These are phyloP conservation scores for Rhizopogon vinicolor DNA, from an alignment of 768 basidiomycete species.

Conservation along the genomic window DNA sequence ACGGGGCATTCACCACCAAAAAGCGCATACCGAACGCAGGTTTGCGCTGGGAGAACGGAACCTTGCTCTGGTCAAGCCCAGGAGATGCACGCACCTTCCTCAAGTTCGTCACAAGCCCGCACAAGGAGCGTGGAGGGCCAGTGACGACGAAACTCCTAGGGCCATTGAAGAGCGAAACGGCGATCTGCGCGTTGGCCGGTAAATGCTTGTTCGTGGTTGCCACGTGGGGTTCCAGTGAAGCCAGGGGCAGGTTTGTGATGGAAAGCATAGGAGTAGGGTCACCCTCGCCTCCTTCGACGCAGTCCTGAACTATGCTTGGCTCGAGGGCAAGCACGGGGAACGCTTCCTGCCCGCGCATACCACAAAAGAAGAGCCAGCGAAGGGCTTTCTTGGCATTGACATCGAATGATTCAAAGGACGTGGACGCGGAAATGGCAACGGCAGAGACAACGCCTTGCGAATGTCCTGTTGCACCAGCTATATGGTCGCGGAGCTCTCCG, in stretches of 20 bases:
- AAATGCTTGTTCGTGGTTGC: slow-evolving; percentile 86
- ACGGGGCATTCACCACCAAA: slow-evolving; percentile 93
- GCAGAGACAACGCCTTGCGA: slow-evolving; percentile 97
- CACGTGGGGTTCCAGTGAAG: slow-evolving; percentile 78
- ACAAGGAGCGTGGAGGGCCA: slow-evolving; percentile 86
- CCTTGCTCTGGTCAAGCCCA: slow-evolving; percentile 91
- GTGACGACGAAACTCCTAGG: slow-evolving; percentile 89
- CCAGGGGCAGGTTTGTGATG: slow-evolving; percentile 74
- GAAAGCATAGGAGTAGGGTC: slow-evolving; percentile 91
- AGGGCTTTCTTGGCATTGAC: slow-evolving; percentile 79
- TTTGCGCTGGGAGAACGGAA: slow-evolving; percentile 92
- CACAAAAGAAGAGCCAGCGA: slow-evolving; percentile 90
- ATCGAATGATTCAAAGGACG: slow-evolving; percentile 68
- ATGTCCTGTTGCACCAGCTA: slow-evolving; percentile 92
- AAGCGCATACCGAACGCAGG: slow-evolving; percentile 91
- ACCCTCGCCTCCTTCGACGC: slow-evolving; percentile 91
- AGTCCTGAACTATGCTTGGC: slow-evolving; percentile 81
- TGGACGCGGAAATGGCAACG: slow-evolving; percentile 80
- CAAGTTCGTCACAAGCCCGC: slow-evolving; percentile 88
- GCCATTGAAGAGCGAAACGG: slow-evolving; percentile 91
- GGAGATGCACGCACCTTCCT: slow-evolving; percentile 85
- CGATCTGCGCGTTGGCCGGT: slow-evolving; percentile 69
- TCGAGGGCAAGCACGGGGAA: slow-evolving; percentile 93
- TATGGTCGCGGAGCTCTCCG: slow-evolving; percentile 68
- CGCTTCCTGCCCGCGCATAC: slow-evolving; percentile 87